Evolutionary conservation across 768 basidiomycete genomes (phyloP).

Genomic region (Amanita rubescens): DNA sequence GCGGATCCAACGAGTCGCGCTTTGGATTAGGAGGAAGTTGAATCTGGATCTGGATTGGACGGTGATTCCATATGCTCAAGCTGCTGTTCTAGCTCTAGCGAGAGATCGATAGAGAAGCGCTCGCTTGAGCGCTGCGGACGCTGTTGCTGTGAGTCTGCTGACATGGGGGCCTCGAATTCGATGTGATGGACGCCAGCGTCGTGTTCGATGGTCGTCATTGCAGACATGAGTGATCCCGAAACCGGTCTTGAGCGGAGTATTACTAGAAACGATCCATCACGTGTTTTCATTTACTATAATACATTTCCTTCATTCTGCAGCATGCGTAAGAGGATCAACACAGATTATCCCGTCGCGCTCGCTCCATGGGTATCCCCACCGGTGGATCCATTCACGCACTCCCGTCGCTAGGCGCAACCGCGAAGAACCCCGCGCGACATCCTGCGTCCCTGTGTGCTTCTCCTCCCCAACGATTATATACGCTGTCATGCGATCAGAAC

Average conservation of each 20-base stretch:
- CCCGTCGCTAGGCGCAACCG: conserved; percentile 78
- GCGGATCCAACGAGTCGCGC: conserved; percentile 57
- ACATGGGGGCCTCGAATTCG: neutral
- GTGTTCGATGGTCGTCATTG: neutral
- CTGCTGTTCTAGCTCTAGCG: conserved; percentile 73
- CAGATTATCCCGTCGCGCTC: conserved; percentile 88
- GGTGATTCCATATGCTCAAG: conserved; percentile 60
- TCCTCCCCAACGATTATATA: conserved; percentile 93
- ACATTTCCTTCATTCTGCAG: conserved; percentile 29
- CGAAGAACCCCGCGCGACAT: conserved; percentile 72
- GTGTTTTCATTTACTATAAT: neutral
- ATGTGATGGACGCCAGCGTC: neutral
- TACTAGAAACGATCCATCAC: no score
- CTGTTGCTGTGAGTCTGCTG: neutral
- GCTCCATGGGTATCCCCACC: conserved; percentile 95
- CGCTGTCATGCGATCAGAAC: conserved; percentile 32
- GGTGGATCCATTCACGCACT: conserved; percentile 85
- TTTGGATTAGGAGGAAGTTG: conserved; percentile 13
- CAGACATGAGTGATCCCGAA: neutral
- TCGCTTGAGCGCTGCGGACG: conserved; percentile 13
- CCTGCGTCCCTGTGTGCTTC: conserved; percentile 93
- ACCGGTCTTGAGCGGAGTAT: neutral
- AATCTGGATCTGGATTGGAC: conserved; percentile 20
- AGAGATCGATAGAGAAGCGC: conserved; percentile 67
- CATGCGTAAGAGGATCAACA: conserved; percentile 79